Evolutionary conservation across 2,329 filamentous ascomycete species (phyloP).

Genomic region (Sporothrix phasma): DNA sequence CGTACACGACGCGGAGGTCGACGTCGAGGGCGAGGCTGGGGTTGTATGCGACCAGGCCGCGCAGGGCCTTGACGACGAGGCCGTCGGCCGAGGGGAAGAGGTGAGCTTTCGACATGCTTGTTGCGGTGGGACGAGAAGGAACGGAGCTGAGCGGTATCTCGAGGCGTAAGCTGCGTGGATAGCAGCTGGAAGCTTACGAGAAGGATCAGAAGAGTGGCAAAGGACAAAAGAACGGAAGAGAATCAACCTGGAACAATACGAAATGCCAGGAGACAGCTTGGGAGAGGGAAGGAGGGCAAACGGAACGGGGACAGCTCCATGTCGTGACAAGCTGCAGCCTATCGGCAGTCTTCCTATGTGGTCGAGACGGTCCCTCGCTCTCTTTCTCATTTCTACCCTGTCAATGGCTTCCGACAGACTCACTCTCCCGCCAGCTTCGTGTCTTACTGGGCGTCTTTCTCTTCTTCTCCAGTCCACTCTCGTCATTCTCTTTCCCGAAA

Average conservation of each 20-base stretch:
- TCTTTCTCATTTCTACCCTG: not conserved
- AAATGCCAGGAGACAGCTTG: not conserved
- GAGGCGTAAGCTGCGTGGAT: not conserved
- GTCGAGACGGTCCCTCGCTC: not conserved
- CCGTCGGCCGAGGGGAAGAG: slow-evolving; percentile 44
- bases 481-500: not conserved
- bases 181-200: not conserved
- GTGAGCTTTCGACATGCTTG: slow-evolving; percentile 41
- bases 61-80: slow-evolving; percentile 42
- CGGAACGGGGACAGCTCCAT: not conserved
- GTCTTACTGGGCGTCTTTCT: not conserved
- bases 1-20: slow-evolving; percentile 41
- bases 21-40: slow-evolving; percentile 40
- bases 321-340: not conserved
- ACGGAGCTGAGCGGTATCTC: not conserved
- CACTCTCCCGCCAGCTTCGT: not conserved
- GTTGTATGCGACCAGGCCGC: slow-evolving; percentile 44
- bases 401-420: not conserved
- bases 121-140: not conserved
- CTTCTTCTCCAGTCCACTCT: not conserved
- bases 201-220: not conserved
- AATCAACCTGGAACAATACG: not conserved
- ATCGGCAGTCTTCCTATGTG: not conserved
- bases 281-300: not conserved
- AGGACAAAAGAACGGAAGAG: not conserved